Evolutionary conservation across 257 asterid species (phyloP).

Genomic region (Ophiorrhiza pumila): DNA sequence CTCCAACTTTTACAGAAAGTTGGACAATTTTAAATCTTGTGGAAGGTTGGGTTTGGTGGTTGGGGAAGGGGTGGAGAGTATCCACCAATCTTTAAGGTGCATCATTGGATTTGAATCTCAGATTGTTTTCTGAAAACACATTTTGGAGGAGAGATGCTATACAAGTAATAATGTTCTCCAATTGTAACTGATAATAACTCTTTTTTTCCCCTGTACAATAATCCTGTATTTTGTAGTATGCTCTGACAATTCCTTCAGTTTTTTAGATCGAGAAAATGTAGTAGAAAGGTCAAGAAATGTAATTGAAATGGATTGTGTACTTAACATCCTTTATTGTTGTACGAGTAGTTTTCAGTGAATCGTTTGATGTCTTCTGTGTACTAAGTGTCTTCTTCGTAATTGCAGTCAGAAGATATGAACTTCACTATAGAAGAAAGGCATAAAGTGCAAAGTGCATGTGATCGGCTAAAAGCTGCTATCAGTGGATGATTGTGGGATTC

Average conservation of each 20-base stretch:
- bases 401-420: slow-evolving; percentile 50
- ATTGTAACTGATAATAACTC: not conserved
- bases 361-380: not conserved
- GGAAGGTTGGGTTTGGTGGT: not conserved
- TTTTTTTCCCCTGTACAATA: not conserved
- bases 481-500: slow-evolving; percentile 13
- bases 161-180: no score
- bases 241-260: not conserved
- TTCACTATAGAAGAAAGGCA: slow-evolving; percentile 58
- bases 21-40: not conserved
- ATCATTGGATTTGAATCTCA: not conserved
- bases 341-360: not conserved
- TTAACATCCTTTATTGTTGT: not conserved
- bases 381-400: not conserved
- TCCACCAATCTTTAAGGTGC: not conserved
- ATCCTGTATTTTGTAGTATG: not conserved
- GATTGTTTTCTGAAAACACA: not conserved
- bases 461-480: slow-evolving; percentile 34
- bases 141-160: not conserved
- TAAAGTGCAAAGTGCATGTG: slow-evolving; percentile 44
- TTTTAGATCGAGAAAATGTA: not conserved
- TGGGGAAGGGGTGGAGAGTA: not conserved
- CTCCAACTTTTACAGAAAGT: not conserved
- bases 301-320: slow-evolving; percentile 1
- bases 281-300: not conserved